Evolutionary conservation across 306 rosid genomes (phyloP), one percentile per base, ranked within the genome.

Genomic region (Elaeagnus macrophylla): DNA sequence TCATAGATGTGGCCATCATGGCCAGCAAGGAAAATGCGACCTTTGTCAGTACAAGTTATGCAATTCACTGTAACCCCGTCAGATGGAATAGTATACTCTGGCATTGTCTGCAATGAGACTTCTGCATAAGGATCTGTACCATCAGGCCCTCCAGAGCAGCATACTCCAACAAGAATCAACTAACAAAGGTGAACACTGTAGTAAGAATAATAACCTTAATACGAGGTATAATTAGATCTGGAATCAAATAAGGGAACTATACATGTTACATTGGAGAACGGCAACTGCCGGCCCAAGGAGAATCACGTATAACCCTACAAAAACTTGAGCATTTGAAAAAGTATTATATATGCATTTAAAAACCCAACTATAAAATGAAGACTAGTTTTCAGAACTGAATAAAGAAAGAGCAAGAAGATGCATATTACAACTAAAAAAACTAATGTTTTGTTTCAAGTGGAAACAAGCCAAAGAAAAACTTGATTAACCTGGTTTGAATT

Each of bases 11-110:
- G 94, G 35, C 95, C 83, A 75, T 91, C 99, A 37, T 95, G 96
- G 46, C 99, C 99, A 71, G 96, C 99, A 68, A 91, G 68, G 64
- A 91, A 80, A 64, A 91, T 82, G 51, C 99, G 89, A 59, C 99
- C 93, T 74, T 76, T 85, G 49, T 91, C 85, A 20, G 95, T 91
- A 76, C 89, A 87, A 41, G 89, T 67, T 46, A 87, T 82, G 69
- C 85, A 82, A 39, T 96, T 84, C 99, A 91, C 87, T 47, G 95
- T 86, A 81, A 87, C 86, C 62, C 99, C 96, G 39, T 91, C 99
- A 36, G 96, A 91, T 51, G 95, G 77, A 57, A 82, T 77, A 11
- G 87, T 80, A 74, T 91, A 85, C 36, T 91, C 99, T 43, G 87
- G 93, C 89, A 91, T 69, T 41, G 96, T 82, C 82, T 91, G 96